Base-by-base conservation (phyloP, 352 stramenopile species). In the Pythium chondricola region DNA sequence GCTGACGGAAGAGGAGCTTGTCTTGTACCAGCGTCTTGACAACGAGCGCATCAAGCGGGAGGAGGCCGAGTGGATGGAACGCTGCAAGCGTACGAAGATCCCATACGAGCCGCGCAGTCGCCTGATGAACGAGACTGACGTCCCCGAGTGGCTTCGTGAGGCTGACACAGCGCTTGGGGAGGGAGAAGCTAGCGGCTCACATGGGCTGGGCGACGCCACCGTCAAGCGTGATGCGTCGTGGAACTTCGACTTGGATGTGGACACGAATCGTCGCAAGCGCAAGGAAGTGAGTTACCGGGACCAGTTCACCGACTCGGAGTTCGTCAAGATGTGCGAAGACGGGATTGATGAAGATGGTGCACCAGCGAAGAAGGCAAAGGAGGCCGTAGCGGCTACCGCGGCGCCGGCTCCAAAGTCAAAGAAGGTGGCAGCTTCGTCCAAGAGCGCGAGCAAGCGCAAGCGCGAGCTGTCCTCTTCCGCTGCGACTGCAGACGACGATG, bases 231-330 rank as follows among this genome's bases (percentile, higher is more conserved):
- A 83, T 33, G 69, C 80, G 36, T 57, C 54, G 25, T 88, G 71
- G 74, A 75, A 78, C 25, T 81, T 90, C 39, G 74, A 83, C 18
- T 50, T 82, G 43, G 70, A 71, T 10, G 52, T 69, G 10, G 66
- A 77, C 8, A 39, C 52, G 16, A 67, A 72, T 35, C 62, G 77
- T 7, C 78, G 81, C 43, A 88, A 88, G 57, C 70, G 76, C 35
- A 91, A 94, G 46, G 77, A 89, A 58, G 83, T 94, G 26, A 91
- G 78, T 45, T 94, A 94, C 44, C 77, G 80, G 9, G 83, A 94
- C 43, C 71, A 87, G 55, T 90, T 86, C 27, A 92, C 80, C 0
- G 83, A 94, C 39, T 83, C 80, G 1, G 80, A 94, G 63, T 94
- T 94, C 62, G 70, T 90, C 9, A 86, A 84, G 42, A 89, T 94